Base-by-base conservation (phyloP, 176 grass and related monocot genomes). In the Bonia amplexicaulis region DNA sequence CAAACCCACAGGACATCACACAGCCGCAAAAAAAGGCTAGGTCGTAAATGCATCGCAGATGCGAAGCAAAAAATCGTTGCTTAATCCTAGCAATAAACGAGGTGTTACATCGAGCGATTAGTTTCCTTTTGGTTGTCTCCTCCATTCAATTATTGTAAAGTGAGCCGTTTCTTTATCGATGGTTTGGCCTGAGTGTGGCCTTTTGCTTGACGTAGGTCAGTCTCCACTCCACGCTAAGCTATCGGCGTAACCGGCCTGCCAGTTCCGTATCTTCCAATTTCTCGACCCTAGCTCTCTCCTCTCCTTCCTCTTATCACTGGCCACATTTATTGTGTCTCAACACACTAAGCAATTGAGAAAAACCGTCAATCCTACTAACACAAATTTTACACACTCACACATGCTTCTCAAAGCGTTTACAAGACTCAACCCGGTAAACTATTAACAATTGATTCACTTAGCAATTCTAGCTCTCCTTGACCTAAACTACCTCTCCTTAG, bases 161-260 rank as follows among this genome's bases (percentile, higher is more conserved):
- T 78, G 84, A 78, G 65, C 2, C 1, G 35, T 82, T 14, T 23
- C 60, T 49, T 70, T 82, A 76, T 14, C n/a, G 64, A 65, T 14
- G 17, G 77, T 86, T 86, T 71, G 77, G 78, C 8, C 44, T 23
- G 77, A 64, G 69, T 33, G 23, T 71, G 66, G 54, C 6, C 54
- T 75, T 76, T 71, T 41, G 52, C 53, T 47, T 71, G 78, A 63
- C 65, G n/a, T 42, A 65, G 78, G 63, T 57, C 82, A 85, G 7
- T 81, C 79, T 71, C 84, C 79, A 78, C 84, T 71, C 88, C 84
- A 90, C 84, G 79, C 84, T 71, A 86, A 86, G 79, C 84, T 47
- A 48, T 73, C 66, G 14, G n/a, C 1, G 79, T 79, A 39, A 40
- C 79, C 57, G 14, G 16, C 1, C 42, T 15, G 46, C 3, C 25